Percentiles rank a stretch among this genome's conserved stretches.
phyloP scores from a whole-genome alignment of 129 eudicot genomes.

The Flaveria bidentis region DNA sequence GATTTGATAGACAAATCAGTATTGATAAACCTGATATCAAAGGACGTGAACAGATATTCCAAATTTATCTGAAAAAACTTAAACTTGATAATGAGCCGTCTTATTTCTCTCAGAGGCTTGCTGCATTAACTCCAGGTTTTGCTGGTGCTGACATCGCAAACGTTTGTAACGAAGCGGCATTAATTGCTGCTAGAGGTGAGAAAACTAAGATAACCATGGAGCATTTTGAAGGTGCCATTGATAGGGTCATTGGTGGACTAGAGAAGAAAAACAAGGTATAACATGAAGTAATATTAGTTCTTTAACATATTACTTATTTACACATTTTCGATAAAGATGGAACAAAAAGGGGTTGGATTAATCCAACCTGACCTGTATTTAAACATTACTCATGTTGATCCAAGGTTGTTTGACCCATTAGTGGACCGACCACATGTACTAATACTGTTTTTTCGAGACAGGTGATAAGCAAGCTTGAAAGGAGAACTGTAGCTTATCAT shows the following conservation, averaged over 20 bases:
- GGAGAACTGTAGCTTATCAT: constrained; percentile 88
- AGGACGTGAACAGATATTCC: constrained; percentile 91
- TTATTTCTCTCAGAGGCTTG: constrained; percentile 84
- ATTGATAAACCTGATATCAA: constrained; percentile 90
- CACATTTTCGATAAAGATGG: neutral
- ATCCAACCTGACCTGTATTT: neutral
- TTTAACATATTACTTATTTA: neutral
- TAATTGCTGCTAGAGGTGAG: constrained; percentile 83
- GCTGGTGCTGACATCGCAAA: constrained; percentile 97
- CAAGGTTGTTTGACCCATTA: constrained; percentile 2
- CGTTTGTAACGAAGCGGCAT: constrained; percentile 93
- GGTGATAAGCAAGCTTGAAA: constrained; percentile 88
- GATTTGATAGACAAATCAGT: constrained; percentile 86
- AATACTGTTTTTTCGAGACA: constrained; percentile 26
- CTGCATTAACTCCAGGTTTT: constrained; percentile 93
- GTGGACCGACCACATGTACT: neutral
- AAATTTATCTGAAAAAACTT: constrained; percentile 65
- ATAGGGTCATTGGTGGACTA: constrained; percentile 85
- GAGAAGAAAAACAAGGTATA: constrained; percentile 90
- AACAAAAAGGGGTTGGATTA: neutral
- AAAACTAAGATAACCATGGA: constrained; percentile 57
- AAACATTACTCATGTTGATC: neutral
- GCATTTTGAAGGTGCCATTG: constrained; percentile 89
- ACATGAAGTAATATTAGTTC: neutral
- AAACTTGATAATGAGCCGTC: constrained; percentile 87